A percentile compares a stretch with the other conserved stretches of the same genome.
These are phyloP conservation scores for Thecaphora thlaspeos DNA, from an alignment of 1,284 basidiomycete species.

Conservation along the genomic window DNA sequence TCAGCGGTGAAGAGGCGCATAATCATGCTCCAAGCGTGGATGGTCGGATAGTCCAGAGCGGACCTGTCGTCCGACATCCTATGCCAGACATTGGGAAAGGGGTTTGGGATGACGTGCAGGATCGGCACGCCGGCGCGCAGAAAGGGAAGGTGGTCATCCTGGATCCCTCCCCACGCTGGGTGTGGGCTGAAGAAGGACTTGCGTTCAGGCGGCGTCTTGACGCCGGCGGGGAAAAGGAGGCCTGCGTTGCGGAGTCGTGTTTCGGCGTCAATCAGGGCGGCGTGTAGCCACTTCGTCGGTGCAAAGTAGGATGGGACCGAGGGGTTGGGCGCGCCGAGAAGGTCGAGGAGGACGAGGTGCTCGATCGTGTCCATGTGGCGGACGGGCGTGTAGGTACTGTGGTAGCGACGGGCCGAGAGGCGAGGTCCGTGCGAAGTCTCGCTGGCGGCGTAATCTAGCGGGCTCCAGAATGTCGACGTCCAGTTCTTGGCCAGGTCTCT, in stretches of 20 bases:
- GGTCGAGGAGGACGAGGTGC: constrained; percentile 51
- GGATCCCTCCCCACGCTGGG: constrained; percentile 68
- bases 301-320: constrained; percentile 43
- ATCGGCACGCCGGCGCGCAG: constrained; percentile 78
- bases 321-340: constrained; percentile 45
- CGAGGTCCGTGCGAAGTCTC: constrained; percentile 5
- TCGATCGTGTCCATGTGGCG: constrained; percentile 51
- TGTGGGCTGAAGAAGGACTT: constrained; percentile 18
- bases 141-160: constrained; percentile 95
- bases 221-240: constrained; percentile 26
- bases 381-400: constrained; percentile 21
- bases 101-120: constrained; percentile 83
- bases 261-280: constrained; percentile 33
- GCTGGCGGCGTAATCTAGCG: constrained; percentile 7
- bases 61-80: constrained; percentile 82
- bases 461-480: constrained; percentile 18
- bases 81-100: constrained; percentile 93
- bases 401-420: constrained; percentile 10
- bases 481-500: constrained; percentile 33
- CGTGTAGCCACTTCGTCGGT: constrained; percentile 45
- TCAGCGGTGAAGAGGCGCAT: constrained; percentile 84
- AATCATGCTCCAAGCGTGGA: constrained; percentile 79
- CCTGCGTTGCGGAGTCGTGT: constrained; percentile 14
- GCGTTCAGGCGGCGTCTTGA: constrained; percentile 13
- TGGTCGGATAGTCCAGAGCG: constrained; percentile 79